Evolutionary conservation across 495 filamentous ascomycete genomes (phyloP), one percentile per base, ranked within the genome.

Genomic region (Penicillium canescens): DNA sequence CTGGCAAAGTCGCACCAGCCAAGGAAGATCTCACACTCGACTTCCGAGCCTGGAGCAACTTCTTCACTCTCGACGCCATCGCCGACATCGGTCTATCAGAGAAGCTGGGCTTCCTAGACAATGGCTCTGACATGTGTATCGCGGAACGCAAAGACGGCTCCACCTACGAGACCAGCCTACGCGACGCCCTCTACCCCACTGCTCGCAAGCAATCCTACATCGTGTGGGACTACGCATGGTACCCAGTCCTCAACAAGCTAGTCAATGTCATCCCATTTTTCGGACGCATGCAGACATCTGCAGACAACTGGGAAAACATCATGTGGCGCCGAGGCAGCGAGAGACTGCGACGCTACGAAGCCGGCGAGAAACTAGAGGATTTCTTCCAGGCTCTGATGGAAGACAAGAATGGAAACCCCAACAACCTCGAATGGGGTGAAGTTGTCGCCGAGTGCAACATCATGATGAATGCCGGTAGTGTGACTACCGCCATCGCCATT

Each of bases 351-450:
- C 67, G 74, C 11, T 79, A 82, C 58, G 65, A 74, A 9, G 63
- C 62, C n/a, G 80, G 80, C 21, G 80, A 83, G 47, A 72, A 75
- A 46, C 70, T 83, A 0, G 78, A 83, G 31, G 81, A 83, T 53
- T 83, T 85, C 63, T 83, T 83, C 68, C 61, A 71, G 31, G 70
- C 74, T 3, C 55, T 83, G n/a, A 78, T 83, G 78, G 73, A 82
- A 37, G 77, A 79, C 58, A 82, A 80, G 59, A 68, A 75, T 16
- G 68, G 75, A 1, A 72, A 76, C 35, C 42, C 68, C 7, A 64
- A 68, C 54, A 66, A 62, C 47, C 68, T 73, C 1, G 67, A 71
- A 59, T 69, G 59, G 55, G 68, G 64, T 16, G 63, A 74, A 42
- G 60, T 67, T 3, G 55, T 68, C 14, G 58, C 71, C 35, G 70